phyloP scores from a whole-genome alignment of 768 basidiomycete species.

The Boletus insuetus region DNA sequence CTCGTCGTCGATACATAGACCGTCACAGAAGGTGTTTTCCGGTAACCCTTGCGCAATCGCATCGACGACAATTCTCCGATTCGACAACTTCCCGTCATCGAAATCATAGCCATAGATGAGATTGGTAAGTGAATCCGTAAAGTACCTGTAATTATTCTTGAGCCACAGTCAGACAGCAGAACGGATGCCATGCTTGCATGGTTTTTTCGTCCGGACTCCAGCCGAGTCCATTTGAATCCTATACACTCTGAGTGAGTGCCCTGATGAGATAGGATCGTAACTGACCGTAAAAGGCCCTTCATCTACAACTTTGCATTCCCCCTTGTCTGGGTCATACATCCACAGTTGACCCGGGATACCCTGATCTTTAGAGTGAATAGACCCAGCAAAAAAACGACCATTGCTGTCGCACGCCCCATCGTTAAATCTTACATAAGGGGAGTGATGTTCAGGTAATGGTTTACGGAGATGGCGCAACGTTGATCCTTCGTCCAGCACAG shows the following conservation, averaged over 20 bases:
- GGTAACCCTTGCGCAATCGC: constrained; percentile 51
- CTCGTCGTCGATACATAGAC: constrained; percentile 60
- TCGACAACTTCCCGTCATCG: constrained; percentile 50
- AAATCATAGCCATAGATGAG: constrained; percentile 59
- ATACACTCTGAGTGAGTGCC: not conserved
- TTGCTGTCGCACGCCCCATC: constrained; percentile 66
- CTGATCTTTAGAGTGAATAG: constrained; percentile 48
- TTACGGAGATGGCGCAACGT: constrained; percentile 51
- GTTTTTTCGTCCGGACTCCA: constrained; percentile 22
- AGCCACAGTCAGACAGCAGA: constrained; percentile 5
- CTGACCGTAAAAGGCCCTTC: constrained; percentile 64
- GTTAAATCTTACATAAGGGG: constrained; percentile 57
- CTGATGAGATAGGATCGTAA: constrained; percentile 4
- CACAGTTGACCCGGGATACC: constrained; percentile 56
- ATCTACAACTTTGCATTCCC: constrained; percentile 51
- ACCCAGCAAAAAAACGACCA: constrained; percentile 69
- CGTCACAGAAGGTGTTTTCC: constrained; percentile 56
- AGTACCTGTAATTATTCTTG: constrained; percentile 47
- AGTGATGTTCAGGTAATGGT: constrained; percentile 46
- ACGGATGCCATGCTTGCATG: constrained; percentile 14
- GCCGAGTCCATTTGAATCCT: constrained; percentile 23
- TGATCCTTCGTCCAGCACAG: constrained; percentile 13
- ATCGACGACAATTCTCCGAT: constrained; percentile 57
- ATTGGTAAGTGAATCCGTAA: constrained; percentile 66
- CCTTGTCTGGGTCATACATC: constrained; percentile 51